Evolutionary conservation across 2,329 filamentous ascomycete species (phyloP).

Genomic region (Juglanconis oblonga): DNA sequence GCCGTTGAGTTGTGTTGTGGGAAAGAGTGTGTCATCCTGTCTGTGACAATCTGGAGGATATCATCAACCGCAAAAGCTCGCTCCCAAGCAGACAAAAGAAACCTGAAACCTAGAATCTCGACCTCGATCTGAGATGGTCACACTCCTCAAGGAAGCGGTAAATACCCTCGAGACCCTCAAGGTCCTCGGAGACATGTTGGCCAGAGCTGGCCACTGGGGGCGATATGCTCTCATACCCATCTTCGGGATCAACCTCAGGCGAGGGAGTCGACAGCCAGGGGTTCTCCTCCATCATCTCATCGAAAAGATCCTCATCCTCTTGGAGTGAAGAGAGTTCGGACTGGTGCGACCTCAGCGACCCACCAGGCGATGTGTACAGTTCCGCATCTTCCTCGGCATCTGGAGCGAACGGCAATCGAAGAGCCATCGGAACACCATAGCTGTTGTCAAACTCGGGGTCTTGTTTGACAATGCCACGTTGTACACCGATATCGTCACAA

Average conservation of each 20-base stretch:
- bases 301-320: constrained; percentile 38
- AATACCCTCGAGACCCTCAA: constrained; percentile 55
- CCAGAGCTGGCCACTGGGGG: constrained; percentile 40
- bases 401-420: constrained; percentile 85
- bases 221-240: constrained; percentile 51
- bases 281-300: constrained; percentile 40
- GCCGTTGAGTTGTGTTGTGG: not conserved
- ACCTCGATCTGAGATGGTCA: constrained; percentile 34
- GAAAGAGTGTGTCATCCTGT: constrained; percentile 16
- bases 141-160: constrained; percentile 59
- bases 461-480: constrained; percentile 73
- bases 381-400: constrained; percentile 29
- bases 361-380: constrained; percentile 43
- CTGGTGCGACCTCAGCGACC: constrained; percentile 41
- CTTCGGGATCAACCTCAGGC: constrained; percentile 34
- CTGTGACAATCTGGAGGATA: not conserved
- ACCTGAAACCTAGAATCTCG: constrained; percentile 6
- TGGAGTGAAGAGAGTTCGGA: constrained; percentile 33
- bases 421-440: constrained; percentile 67
- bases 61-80: not conserved
- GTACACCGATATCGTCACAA: constrained; percentile 83
- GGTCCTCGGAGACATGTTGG: constrained; percentile 45
- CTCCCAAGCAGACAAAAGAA: constrained; percentile 5
- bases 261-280: constrained; percentile 42
- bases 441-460: constrained; percentile 70